phyloP scores from a whole-genome alignment of 75 land plant genomes.

The Azolla pinnata region DNA sequence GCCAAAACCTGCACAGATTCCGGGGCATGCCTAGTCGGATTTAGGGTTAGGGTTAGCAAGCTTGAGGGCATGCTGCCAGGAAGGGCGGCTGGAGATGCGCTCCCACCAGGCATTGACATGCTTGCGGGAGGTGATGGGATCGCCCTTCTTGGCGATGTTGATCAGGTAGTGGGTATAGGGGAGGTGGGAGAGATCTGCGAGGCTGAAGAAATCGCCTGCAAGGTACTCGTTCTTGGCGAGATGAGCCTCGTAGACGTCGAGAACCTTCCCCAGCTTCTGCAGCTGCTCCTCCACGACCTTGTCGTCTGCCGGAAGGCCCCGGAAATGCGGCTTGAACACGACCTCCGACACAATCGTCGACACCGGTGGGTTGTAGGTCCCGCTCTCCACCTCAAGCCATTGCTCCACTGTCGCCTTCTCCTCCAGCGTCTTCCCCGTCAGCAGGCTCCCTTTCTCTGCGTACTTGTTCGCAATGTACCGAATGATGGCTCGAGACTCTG shows the following conservation, averaged over 20 bases:
- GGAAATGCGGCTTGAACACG: slow-evolving; percentile 20
- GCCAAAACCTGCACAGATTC: no score
- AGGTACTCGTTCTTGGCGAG: slow-evolving; percentile 25
- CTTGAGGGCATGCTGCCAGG: slow-evolving; percentile 31
- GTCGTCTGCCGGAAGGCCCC: slow-evolving; percentile 12
- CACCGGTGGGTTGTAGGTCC: slow-evolving; percentile 27
- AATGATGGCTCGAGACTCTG: slow-evolving; percentile 46
- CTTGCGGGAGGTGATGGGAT: slow-evolving; percentile 20
- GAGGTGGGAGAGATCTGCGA: slow-evolving; percentile 37
- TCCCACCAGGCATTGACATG: slow-evolving; percentile 45
- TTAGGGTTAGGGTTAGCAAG: no score
- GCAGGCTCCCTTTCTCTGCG: slow-evolving; percentile 19
- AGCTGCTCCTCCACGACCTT: slow-evolving; percentile 10
- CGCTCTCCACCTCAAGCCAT: slow-evolving; percentile 48
- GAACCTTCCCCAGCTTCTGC: slow-evolving; percentile 25
- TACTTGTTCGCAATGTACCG: slow-evolving; percentile 27
- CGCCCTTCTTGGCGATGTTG: slow-evolving; percentile 17
- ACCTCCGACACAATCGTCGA: slow-evolving; percentile 12
- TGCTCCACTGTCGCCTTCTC: slow-evolving; percentile 33
- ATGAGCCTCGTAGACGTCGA: slow-evolving; percentile 30
- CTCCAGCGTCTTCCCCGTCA: slow-evolving; percentile 17
- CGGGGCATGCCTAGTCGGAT: no score
- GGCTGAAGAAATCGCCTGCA: slow-evolving; percentile 25
- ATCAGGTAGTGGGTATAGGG: slow-evolving; percentile 18
- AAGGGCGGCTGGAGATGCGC: slow-evolving; percentile 31